Evolutionary conservation across 2,329 filamentous ascomycete genomes (phyloP).

Genomic region (Diplodia sapinea): DNA sequence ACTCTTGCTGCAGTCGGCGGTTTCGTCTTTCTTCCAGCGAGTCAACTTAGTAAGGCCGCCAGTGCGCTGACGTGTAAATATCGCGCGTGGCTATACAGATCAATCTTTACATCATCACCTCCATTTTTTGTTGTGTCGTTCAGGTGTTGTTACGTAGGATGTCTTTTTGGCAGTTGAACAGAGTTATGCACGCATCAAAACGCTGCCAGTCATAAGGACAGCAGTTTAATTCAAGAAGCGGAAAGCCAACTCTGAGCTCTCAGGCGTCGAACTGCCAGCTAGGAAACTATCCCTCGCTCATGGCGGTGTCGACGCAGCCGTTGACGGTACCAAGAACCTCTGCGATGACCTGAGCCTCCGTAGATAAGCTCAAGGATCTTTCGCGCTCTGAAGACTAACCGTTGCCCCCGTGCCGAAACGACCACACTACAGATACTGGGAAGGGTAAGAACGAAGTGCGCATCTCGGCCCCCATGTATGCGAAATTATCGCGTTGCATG

Average conservation of each 20-base stretch:
- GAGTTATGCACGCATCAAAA: too few relatives aligned
- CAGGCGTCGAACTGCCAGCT: slow-evolving; percentile 99
- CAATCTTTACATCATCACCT: not conserved
- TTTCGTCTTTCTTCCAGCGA: slow-evolving; percentile 9
- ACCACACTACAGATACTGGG: not conserved
- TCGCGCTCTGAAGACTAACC: not conserved
- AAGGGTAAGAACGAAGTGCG: not conserved
- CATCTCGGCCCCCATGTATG: not conserved
- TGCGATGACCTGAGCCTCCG: slow-evolving; percentile 73
- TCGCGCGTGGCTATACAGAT: slow-evolving; percentile 1
- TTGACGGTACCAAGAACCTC: slow-evolving; percentile 72
- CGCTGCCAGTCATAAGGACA: too few relatives aligned
- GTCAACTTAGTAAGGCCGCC: slow-evolving; percentile 1
- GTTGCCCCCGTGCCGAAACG: not conserved
- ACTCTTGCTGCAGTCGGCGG: slow-evolving; percentile 21
- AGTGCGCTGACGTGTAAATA: slow-evolving; percentile 9
- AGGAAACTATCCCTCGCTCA: slow-evolving; percentile 87
- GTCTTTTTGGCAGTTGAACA: not conserved
- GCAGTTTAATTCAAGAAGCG: slow-evolving; percentile 56
- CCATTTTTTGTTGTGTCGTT: not conserved
- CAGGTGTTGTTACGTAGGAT: not conserved
- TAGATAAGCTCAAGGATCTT: too few relatives aligned
- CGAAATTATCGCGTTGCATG: slow-evolving; percentile 21
- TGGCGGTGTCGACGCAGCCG: slow-evolving; percentile 80
- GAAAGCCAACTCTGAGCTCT: slow-evolving; percentile 85